Base-by-base conservation (phyloP, 805 yeast species). In the Candida alai region DNA sequence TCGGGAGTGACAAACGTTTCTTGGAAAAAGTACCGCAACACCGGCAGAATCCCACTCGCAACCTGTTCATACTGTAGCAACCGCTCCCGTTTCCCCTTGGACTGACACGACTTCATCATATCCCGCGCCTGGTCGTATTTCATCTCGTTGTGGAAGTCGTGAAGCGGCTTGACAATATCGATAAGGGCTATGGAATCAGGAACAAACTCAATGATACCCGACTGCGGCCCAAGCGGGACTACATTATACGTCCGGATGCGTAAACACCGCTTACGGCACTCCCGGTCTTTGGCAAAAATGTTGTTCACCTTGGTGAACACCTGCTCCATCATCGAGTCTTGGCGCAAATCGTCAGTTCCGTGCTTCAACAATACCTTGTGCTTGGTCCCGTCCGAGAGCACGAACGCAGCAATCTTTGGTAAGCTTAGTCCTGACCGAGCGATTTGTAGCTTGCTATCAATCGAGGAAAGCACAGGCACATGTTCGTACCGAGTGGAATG, bases 261-360 rank as follows among this genome's bases (percentile, higher is more conserved):
- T 37, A 90, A 60, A 2, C 65, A 57, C n/a, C 89, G 56, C 32
- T 61, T 68, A 17, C 78, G 54, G 0, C 90, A 68, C 20, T 73
- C 74, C 34, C 68, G 68, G 48, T 84, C 78, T 16, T 62, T 62
- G 8, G 46, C 54, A 36, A 90, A 68, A 23, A 87, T 72, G 10
- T 65, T 58, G 49, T 89, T 88, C 11, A 88, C 96, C 48, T 88
- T 85, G 14, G 73, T 82, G 56, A 94, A 93, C 1, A 90, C 97
- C 53, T 93, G 97, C 54, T 90, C 94, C 98, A 93, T 94, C 37
- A 93, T 86, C 0, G 95, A 84, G 60, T 93, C 99, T 58, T 94
- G 98, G 33, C 97, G 65, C 34, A 93, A 62, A 58, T 93, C 98
- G 59, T 93, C 98, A 7, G 85, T 73, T 5, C 95, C 88, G 17